Base-by-base conservation (phyloP, 2,329 filamentous ascomycete species). In the Chaetomium sp. region DNA sequence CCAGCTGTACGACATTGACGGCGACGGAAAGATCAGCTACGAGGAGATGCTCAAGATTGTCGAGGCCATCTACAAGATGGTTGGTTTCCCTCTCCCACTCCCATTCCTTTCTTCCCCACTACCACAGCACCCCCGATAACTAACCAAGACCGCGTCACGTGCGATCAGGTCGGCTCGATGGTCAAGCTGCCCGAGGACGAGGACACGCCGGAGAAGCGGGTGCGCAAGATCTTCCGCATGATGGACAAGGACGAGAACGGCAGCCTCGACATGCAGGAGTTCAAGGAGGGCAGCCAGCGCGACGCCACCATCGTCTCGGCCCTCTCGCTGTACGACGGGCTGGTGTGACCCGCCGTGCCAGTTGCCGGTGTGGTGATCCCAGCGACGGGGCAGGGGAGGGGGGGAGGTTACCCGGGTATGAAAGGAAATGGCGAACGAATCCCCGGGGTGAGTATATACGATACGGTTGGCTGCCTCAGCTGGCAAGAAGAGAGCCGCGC, bases 171-270 rank as follows among this genome's bases (percentile, higher is more conserved):
- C 74, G 95, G 95, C 70, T 97, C 93, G 60, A 99, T 99, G 95
- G 95, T 99, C 73, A 98, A 98, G 80, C 85, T 99, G 53, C 95
- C 95, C 60, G 93, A 97, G 78, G 95, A 99, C 80, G 95, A 99
- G 82, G 94, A 99, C 80, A 99, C 95, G 64, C 95, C 95, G 21
- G 94, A 98, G 84, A 99, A 99, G 83, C 90, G 95, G 69, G 95
- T 99, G 68, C 88, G 85, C 79, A 99, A 99, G 84, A 98, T 99
- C 78, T 99, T 99, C 84, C 86, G 90, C 74, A 98, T 98, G 95
- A 99, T 99, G 95, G 95, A 99, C 83, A 99, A 99, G 85, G 95
- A 99, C 77, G 94, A 98, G 82, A 98, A 98, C 76, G 95, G 94
- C 72, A 96, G 91, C 75, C 81, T 99, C 73, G 94, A 98, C 77